These are phyloP conservation scores for Tylopilus vinaceipallidus DNA, from an alignment of 768 basidiomycete genomes.

Conservation along the genomic window DNA sequence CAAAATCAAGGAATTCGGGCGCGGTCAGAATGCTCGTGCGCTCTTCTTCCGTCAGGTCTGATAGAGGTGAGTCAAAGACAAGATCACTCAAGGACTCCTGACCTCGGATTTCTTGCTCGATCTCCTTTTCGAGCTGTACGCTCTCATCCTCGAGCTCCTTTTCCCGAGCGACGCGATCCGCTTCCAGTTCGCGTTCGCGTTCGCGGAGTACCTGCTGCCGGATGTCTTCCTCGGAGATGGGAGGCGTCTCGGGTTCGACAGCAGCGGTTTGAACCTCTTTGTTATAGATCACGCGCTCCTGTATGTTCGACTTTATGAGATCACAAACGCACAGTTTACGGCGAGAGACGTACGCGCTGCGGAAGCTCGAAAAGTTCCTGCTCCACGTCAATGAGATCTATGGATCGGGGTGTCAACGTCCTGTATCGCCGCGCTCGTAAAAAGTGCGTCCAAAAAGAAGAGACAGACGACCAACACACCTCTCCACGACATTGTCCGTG, in stretches of 20 bases:
- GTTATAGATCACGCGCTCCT: slow-evolving; percentile 82
- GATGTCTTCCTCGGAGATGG: slow-evolving; percentile 67
- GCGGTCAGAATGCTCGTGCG: slow-evolving; percentile 76
- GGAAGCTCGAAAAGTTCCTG: slow-evolving; percentile 90
- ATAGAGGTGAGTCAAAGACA: no score
- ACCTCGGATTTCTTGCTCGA: slow-evolving; percentile 86
- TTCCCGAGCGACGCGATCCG: slow-evolving; percentile 66
- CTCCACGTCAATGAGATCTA: slow-evolving; percentile 84
- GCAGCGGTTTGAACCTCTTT: slow-evolving; percentile 81
- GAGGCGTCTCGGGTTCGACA: slow-evolving; percentile 52
- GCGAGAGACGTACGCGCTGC: slow-evolving; percentile 56
- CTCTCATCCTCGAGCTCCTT: slow-evolving; percentile 82
- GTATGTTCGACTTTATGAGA: slow-evolving; percentile 6
- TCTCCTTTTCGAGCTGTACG: slow-evolving; percentile 79
- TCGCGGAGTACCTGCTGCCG: slow-evolving; percentile 63
- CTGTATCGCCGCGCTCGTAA: slow-evolving; percentile 34
- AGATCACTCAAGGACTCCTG: no score
- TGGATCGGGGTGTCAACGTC: slow-evolving; percentile 58
- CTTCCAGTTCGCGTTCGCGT: slow-evolving; percentile 65
- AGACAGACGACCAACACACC: slow-evolving; percentile 41
- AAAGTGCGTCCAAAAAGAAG: not conserved
- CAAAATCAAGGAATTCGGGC: slow-evolving; percentile 90
- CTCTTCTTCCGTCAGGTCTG: slow-evolving; percentile 89
- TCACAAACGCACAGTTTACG: not conserved
- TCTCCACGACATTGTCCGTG: slow-evolving; percentile 68